Percentiles rank a stretch among this genome's conserved stretches.
phyloP scores from a whole-genome alignment of 768 basidiomycete species.

The Tricholoma furcatifolium region DNA sequence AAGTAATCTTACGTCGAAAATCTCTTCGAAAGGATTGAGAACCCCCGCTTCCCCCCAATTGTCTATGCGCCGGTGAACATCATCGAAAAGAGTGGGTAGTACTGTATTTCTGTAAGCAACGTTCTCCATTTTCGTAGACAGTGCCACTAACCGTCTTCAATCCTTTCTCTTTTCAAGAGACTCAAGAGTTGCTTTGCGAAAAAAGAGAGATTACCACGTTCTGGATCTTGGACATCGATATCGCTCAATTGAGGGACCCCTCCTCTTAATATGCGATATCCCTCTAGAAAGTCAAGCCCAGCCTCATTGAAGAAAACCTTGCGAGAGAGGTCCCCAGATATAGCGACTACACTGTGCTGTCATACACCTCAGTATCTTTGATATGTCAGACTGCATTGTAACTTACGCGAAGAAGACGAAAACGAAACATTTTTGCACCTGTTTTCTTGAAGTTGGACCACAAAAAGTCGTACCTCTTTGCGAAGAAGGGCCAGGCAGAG shows the following conservation, averaged over 20 bases:
- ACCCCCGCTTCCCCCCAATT: slow-evolving; percentile 16
- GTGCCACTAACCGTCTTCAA: slow-evolving; percentile 8
- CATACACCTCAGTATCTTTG: neutral
- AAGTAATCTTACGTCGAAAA: slow-evolving; percentile 15
- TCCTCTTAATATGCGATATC: slow-evolving; percentile 23
- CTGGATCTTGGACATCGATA: slow-evolving; percentile 14
- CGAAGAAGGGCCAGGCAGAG: no score
- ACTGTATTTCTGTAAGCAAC: neutral
- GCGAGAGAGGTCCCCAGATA: slow-evolving; percentile 22
- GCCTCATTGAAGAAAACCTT: slow-evolving; percentile 24
- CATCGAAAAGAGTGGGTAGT: slow-evolving; percentile 18
- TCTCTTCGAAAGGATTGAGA: slow-evolving; percentile 17
- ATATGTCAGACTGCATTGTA: no score
- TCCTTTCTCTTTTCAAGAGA: slow-evolving; percentile 11
- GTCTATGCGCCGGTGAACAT: slow-evolving; percentile 12
- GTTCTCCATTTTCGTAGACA: neutral
- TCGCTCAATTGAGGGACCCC: slow-evolving; percentile 18
- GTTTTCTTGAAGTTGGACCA: no score
- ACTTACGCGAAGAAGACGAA: no score
- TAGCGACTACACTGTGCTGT: slow-evolving; percentile 22
- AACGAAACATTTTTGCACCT: no score
- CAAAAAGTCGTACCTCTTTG: no score
- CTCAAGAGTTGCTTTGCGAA: slow-evolving; percentile 7
- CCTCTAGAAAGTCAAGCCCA: slow-evolving; percentile 19
- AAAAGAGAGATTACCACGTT: neutral